Percentiles rank a stretch among this genome's conserved stretches.
phyloP scores from a whole-genome alignment of 305 asterid genomes.

The Solanum hybrid region DNA sequence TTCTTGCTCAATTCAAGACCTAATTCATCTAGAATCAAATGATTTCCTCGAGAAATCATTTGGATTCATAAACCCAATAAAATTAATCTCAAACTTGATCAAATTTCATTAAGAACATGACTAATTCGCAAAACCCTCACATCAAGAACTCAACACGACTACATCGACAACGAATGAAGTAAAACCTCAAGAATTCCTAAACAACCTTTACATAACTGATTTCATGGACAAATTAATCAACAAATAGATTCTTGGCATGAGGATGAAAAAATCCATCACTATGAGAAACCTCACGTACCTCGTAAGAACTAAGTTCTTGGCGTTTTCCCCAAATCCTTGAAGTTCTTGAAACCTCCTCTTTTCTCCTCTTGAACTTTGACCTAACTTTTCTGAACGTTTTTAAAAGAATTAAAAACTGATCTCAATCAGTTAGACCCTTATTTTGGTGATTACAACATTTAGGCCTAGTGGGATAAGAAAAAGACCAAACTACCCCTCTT shows the following conservation, averaged over 20 bases:
- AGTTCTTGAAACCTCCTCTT: neutral
- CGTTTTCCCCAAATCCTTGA: neutral
- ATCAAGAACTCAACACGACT: neutral
- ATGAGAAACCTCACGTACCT: neutral
- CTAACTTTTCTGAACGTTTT: neutral
- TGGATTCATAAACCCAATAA: neutral
- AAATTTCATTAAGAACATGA: neutral
- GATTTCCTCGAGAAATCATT: neutral
- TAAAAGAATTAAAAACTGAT: too few relatives aligned
- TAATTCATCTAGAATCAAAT: too few relatives aligned
- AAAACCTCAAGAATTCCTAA: neutral
- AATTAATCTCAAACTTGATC: neutral
- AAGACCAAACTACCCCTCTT: too few relatives aligned
- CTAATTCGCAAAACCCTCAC: neutral
- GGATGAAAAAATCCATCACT: neutral
- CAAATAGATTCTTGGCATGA: neutral
- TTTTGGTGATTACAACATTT: too few relatives aligned
- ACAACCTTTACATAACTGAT: neutral
- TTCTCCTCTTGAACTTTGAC: neutral
- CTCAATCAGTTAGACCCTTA: neutral
- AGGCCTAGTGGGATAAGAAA: neutral
- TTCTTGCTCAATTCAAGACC: neutral
- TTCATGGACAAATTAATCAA: too few relatives aligned
- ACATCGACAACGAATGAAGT: neutral
- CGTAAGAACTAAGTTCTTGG: neutral